These are phyloP conservation scores for Jatropha curcas DNA, from an alignment of 345 rosid species.

Conservation along the genomic window DNA sequence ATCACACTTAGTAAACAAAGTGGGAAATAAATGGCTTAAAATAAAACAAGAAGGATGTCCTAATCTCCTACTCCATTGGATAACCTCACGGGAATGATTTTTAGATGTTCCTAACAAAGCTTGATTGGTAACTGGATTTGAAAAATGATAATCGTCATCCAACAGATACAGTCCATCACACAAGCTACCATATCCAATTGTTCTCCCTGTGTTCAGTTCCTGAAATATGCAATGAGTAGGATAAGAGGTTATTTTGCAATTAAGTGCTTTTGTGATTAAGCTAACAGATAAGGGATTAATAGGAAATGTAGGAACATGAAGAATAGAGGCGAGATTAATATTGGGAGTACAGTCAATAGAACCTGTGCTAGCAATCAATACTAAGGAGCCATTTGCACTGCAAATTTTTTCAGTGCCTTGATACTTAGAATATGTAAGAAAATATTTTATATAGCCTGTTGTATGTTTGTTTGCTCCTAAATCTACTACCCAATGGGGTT, in stretches of 20 bases:
- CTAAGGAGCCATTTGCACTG: too few species aligned
- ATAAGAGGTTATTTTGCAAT: too few species aligned
- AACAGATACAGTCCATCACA: background rate
- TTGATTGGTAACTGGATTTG: background rate
- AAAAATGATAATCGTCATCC: background rate
- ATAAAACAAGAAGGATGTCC: background rate
- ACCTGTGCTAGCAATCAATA: too few species aligned
- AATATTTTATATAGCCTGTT: too few species aligned
- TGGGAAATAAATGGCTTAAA: too few species aligned
- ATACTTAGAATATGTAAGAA: too few species aligned
- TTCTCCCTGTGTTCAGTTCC: background rate
- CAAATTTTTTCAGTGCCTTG: too few species aligned
- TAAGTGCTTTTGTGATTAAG: background rate
- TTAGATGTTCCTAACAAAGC: background rate
- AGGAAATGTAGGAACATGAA: background rate
- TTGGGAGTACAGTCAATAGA: too few species aligned
- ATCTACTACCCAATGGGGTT: too few species aligned
- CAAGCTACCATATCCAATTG: background rate
- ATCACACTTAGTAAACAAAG: too few species aligned
- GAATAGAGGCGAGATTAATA: too few species aligned
- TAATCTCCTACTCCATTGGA: background rate
- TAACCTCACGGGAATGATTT: background rate
- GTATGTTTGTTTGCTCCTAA: too few species aligned
- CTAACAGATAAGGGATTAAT: background rate
- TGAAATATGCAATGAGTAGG: background rate